phyloP scores from a whole-genome alignment of 176 grass and related monocot species.

The Typha latifolia region DNA sequence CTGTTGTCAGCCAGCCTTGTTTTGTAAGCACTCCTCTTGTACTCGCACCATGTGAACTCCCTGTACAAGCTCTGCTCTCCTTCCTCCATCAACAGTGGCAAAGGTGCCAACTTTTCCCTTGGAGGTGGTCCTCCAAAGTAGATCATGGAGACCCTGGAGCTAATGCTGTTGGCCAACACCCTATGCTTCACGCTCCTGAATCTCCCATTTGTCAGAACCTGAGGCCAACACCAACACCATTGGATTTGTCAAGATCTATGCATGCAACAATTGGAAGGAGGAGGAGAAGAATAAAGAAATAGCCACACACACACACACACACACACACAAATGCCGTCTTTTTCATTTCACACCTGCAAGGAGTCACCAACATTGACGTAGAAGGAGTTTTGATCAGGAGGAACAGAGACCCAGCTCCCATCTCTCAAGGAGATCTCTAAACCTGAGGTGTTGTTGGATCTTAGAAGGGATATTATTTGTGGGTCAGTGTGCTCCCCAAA shows the following conservation, averaged over 20 bases:
- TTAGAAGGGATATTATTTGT: slow-evolving; percentile 77
- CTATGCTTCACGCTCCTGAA: slow-evolving; percentile 90
- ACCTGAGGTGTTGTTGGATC: slow-evolving; percentile 74
- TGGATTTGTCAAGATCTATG: neutral
- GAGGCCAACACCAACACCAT: neutral
- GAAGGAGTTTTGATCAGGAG: slow-evolving; percentile 62
- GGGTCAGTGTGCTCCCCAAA: slow-evolving; percentile 97
- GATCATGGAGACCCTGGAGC: slow-evolving; percentile 64
- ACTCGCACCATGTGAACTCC: slow-evolving; percentile 96
- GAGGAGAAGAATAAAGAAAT: neutral
- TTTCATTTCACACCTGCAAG: slow-evolving; percentile 42
- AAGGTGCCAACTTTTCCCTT: slow-evolving; percentile 44
- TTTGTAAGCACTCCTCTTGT: slow-evolving; percentile 46
- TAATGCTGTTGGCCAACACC: slow-evolving; percentile 64
- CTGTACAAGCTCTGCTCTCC: slow-evolving; percentile 61
- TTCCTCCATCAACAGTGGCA: slow-evolving; percentile 39
- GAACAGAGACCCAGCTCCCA: slow-evolving; percentile 60
- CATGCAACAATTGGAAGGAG: neutral
- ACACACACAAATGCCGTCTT: neutral
- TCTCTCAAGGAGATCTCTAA: slow-evolving; percentile 54
- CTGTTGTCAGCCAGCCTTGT: slow-evolving; percentile 54
- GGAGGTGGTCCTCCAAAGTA: slow-evolving; percentile 68
- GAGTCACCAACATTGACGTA: slow-evolving; percentile 88
- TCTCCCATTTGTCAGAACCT: slow-evolving; percentile 93
- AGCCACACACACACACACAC: neutral